Evolutionary conservation across 116 monocot genomes (phyloP).

Genomic region (Thalassia testudinum): DNA sequence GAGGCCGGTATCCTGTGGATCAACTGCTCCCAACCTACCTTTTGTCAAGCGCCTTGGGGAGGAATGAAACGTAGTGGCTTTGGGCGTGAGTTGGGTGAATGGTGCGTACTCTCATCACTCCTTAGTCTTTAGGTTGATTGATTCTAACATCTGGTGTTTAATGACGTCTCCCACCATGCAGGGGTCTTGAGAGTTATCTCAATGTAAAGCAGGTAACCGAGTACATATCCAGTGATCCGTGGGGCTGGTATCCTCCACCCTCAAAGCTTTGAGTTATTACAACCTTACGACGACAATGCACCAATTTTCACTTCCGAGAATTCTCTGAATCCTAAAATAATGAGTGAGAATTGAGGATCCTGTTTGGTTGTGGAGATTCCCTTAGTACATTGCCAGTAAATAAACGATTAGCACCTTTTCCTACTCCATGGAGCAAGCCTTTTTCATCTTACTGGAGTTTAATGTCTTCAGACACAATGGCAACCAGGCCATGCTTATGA

Average conservation of each 20-base stretch:
- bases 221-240: conserved; percentile 73
- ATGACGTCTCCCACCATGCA: conserved; percentile 14
- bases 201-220: conserved; percentile 93
- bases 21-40: conserved; percentile 91
- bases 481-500: too few species aligned
- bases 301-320: too few species aligned
- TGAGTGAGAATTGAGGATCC: too few species aligned
- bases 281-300: too few species aligned
- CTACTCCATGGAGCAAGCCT: too few species aligned
- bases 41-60: conserved; percentile 98
- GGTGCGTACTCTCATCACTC: conserved; percentile 26
- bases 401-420: too few species aligned
- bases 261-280: conserved; percentile 38
- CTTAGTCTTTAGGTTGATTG: neutral
- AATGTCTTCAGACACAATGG: too few species aligned
- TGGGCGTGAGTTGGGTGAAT: conserved; percentile 93
- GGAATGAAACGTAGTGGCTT: conserved; percentile 98
- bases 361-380: too few species aligned
- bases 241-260: conserved; percentile 86
- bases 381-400: too few species aligned
- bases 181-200: conserved; percentile 92
- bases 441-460: too few species aligned
- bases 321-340: too few species aligned
- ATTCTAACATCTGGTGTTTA: neutral
- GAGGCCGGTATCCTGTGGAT: conserved; percentile 80